Base-by-base conservation (phyloP, 2,329 filamentous ascomycete species). In the Aurifilum marmelostoma region DNA sequence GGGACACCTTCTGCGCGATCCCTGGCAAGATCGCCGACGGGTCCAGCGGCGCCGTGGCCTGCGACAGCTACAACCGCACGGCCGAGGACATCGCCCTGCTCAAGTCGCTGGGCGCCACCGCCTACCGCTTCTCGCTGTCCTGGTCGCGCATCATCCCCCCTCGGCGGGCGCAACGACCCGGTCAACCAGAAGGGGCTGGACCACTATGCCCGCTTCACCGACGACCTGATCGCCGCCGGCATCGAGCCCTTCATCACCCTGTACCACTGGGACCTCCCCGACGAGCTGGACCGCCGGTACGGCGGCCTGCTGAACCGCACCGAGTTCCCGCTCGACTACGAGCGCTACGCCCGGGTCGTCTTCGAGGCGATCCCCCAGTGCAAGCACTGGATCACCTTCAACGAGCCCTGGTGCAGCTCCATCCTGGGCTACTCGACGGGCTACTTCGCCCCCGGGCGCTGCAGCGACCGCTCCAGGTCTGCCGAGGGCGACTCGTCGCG, bases 311-410 rank as follows among this genome's bases (percentile, higher is more conserved):
- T 96, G 73, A 93, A 94, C 84, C 90, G 92, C 77, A 84, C 89
- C 58, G 93, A 97, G 81, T 97, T 96, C 79, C 89, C 92, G 2
- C 86, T 90, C 69, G 93, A 97, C 81, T 97, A 89, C 77, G 90
- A 91, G 74, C 83, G 91, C 80, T 97, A 94, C 77, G 91, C 93
- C 12, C 89, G 90, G 71, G 83, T 93, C 61, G 84, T 93, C 75
- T 97, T 94, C 82, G 85, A 90, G 77, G 87, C 89, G 1, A 84
- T 97, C 63, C 87, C 89, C 66, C 91, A 90, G 79, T 92, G 94
- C 75, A 93, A 93, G 83, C 86, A 92, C 80, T 97, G 93, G 93
- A 92, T 94, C 79, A 96, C 92, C 34, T 93, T 95, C 82, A 96
- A 96, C 78, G 93, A 97, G 83, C 93, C 93, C 3, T 96, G 92